Base-by-base conservation (phyloP, 805 yeast species). In the Wickerhamomyces kurtzmanii region DNA sequence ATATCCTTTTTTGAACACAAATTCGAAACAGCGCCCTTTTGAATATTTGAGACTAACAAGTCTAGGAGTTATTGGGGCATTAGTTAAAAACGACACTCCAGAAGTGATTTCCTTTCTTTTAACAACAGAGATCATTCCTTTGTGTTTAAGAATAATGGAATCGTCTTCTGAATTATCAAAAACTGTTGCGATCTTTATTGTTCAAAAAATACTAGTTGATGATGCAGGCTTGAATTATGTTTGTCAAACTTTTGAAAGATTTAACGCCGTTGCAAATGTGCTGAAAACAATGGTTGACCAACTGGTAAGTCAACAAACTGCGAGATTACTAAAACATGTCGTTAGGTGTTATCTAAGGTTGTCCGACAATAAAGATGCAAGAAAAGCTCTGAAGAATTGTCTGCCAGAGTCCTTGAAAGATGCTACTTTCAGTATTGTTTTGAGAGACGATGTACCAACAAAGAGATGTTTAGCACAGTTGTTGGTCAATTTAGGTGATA, bases 61-160 rank as follows among this genome's bases (percentile, higher is more conserved):
- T 30, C 68, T 89, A 35, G 98, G 98, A 22, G 98, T 89, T 6
- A 83, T 89, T 49, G 98, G 98, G 13, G 97, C 98, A 0, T 62
- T 89, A 31, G 97, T 91, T 15, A 89, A 91, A 45, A 89, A 87
- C 52, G 98, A 89, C 47, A 82, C 95, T 4, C 85, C 94, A 11
- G 95, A 89, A 42, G 97, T 89, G 24, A 87, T 91, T 37, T 82
- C 82, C 37, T 89, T 91, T 47, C 59, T 89, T 45, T 63, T 89
- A 24, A 77, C 95, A n/a, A 91, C 98, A 0, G 98, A 89, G 52
- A 89, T 91, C 42, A 93, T 91, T 19, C 98, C 98, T 5, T 59
- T 91, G 31, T 91, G 98, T 51, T 62, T 89, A 33, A 77, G 91
- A 43, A 89, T 91, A 36, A 89, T 89, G 94, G 97, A 89, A 51